Conservation (phyloP, 768 basidiomycete genomes). For the Hericium erinaceus region DNA sequence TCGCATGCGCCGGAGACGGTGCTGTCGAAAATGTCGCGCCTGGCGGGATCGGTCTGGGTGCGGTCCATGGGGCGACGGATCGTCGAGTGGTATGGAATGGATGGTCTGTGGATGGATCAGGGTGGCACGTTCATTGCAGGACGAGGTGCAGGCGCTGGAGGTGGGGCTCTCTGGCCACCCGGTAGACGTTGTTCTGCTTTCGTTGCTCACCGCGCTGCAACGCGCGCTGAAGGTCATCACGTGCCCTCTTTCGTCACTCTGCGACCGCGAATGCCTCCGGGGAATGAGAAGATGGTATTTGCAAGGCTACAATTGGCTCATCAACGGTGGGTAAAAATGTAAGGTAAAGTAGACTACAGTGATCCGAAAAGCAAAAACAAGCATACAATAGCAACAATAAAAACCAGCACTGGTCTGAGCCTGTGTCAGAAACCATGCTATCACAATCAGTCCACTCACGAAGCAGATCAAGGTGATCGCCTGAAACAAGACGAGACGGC, state of each 20-base stretch:
- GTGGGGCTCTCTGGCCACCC: not conserved
- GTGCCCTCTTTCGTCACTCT: no score
- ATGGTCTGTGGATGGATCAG: not conserved
- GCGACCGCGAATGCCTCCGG: no score
- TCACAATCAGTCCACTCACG: not conserved
- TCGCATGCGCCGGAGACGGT: conserved; percentile 43
- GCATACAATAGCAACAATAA: not conserved
- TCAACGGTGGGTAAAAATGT: no score
- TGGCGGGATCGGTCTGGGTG: conserved; percentile 13
- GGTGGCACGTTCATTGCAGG: not conserved
- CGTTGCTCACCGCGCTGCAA: no score
- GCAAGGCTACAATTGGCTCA: no score
- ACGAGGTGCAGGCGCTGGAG: conserved; percentile 1
- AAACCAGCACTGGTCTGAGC: no score
- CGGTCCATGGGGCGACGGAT: not conserved
- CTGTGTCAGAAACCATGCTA: no score
- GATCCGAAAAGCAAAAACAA: no score
- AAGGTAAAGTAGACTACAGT: no score
- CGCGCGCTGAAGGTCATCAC: no score
- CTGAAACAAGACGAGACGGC: conserved; percentile 5
- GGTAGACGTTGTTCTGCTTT: no score
- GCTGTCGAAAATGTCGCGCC: conserved; percentile 45
- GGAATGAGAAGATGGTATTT: no score
- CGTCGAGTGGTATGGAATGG: not conserved
- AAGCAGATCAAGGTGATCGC: not conserved